Evolutionary conservation across 371 early-diverging fungal genomes (phyloP).

Genomic region (Rhizomucor pusillus): DNA sequence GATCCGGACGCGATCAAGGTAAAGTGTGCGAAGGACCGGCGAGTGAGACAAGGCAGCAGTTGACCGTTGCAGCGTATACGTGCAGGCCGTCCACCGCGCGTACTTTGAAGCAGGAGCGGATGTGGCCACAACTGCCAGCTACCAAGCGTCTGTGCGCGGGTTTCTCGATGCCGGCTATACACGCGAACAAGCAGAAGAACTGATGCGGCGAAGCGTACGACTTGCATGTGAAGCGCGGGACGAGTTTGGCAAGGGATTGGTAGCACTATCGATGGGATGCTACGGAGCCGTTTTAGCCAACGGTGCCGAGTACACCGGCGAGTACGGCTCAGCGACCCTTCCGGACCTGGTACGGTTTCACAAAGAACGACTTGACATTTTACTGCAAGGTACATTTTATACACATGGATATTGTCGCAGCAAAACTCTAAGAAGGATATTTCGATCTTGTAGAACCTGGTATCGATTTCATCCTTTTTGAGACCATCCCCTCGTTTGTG

Average conservation of each 20-base stretch:
- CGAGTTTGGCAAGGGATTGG: conserved; percentile 21
- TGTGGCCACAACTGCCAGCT: conserved; percentile 47
- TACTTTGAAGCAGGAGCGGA: conserved; percentile 54
- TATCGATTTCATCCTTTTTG: conserved; percentile 57
- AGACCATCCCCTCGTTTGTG: conserved; percentile 56
- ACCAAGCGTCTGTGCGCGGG: conserved; percentile 44
- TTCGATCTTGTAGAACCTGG: conserved; percentile 7
- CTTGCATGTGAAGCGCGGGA: conserved; percentile 43
- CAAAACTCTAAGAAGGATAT: neutral
- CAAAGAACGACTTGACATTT: conserved; percentile 30
- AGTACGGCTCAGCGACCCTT: conserved; percentile 34
- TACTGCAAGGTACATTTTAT: conserved; percentile 13
- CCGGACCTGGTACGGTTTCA: conserved; percentile 47
- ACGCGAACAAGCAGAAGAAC: conserved; percentile 19
- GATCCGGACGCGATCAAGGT: conserved; percentile 49
- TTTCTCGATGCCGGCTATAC: conserved; percentile 34
- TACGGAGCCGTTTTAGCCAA: conserved; percentile 60
- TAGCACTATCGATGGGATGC: conserved; percentile 57
- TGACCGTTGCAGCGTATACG: too few relatives aligned
- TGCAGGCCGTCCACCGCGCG: conserved; percentile 32
- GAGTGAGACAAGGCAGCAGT: too few relatives aligned
- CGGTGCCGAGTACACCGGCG: conserved; percentile 63
- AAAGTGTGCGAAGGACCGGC: too few relatives aligned
- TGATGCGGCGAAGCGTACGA: conserved; percentile 39
- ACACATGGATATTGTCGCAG: too few relatives aligned